These are phyloP conservation scores for Escallonia rubra DNA, from an alignment of 129 eudicot genomes.

Conservation along the genomic window DNA sequence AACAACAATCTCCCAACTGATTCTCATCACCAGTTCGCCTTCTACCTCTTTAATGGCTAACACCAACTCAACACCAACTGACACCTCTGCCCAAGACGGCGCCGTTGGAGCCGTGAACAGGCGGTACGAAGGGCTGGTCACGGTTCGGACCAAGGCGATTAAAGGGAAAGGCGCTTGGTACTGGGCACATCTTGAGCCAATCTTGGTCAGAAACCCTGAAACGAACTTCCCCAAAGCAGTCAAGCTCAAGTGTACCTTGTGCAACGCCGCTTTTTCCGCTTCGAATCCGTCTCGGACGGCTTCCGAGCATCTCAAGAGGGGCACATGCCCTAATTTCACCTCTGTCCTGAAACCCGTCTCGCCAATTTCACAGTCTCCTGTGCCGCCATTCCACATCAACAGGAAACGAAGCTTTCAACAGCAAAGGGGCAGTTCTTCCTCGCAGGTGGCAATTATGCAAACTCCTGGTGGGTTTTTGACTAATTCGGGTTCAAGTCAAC, in stretches of 20 bases:
- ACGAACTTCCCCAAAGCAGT: slow-evolving; percentile 57
- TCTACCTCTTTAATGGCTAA: slow-evolving; percentile 32
- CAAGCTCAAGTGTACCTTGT: slow-evolving; percentile 56
- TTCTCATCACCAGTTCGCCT: neutral
- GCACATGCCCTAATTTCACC: slow-evolving; percentile 68
- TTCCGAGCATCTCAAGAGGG: slow-evolving; percentile 71
- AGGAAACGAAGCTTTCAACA: slow-evolving; percentile 27
- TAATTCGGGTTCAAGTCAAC: slow-evolving; percentile 6
- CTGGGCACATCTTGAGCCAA: slow-evolving; percentile 73
- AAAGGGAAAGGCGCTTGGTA: slow-evolving; percentile 86
- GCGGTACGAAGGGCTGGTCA: slow-evolving; percentile 51
- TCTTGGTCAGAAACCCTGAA: slow-evolving; percentile 40
- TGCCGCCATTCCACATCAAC: slow-evolving; percentile 39
- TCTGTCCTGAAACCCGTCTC: slow-evolving; percentile 42
- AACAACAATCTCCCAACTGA: neutral
- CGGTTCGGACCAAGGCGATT: slow-evolving; percentile 56
- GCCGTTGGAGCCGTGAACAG: slow-evolving; percentile 43
- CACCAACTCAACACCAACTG: slow-evolving; percentile 21
- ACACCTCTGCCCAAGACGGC: slow-evolving; percentile 31
- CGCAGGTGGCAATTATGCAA: neutral
- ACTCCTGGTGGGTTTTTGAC: neutral
- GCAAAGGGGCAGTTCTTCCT: neutral
- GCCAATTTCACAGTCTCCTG: slow-evolving; percentile 8
- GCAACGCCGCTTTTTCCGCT: slow-evolving; percentile 65
- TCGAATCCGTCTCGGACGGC: slow-evolving; percentile 85